Conservation (phyloP, 495 filamentous ascomycete genomes). For the Xylaria palmicola region DNA sequence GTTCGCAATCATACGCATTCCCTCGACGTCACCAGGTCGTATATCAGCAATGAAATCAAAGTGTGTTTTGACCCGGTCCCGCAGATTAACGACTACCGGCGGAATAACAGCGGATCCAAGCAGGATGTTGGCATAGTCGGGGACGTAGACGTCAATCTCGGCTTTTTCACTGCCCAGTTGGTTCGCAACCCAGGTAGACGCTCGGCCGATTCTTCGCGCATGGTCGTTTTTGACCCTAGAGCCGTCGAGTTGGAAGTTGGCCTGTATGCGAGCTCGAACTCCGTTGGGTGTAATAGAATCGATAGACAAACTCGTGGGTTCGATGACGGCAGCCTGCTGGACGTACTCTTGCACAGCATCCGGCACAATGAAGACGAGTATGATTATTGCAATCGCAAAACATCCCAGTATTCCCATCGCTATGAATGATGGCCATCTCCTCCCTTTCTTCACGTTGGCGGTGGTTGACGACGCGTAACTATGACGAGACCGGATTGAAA, state of each 20-base stretch:
- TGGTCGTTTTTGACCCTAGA: constrained; percentile 64
- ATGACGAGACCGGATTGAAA: constrained; percentile 29
- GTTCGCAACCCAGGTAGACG: constrained; percentile 78
- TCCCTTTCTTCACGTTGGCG: constrained; percentile 26
- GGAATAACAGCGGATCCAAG: constrained; percentile 77
- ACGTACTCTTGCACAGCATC: constrained; percentile 80
- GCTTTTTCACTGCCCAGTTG: constrained; percentile 69
- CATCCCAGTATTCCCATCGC: constrained; percentile 43
- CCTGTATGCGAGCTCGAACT: constrained; percentile 73
- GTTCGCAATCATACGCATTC: constrained; percentile 74
- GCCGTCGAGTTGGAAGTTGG: constrained; percentile 76
- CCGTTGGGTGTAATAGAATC: constrained; percentile 77
- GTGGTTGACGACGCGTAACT: constrained; percentile 20
- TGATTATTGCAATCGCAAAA: constrained; percentile 44
- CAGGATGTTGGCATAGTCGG: constrained; percentile 76
- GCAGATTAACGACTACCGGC: constrained; percentile 67
- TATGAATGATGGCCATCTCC: constrained; percentile 47
- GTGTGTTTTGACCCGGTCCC: constrained; percentile 70
- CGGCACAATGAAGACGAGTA: constrained; percentile 76
- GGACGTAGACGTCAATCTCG: constrained; percentile 73
- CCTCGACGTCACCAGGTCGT: constrained; percentile 70
- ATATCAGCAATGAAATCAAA: constrained; percentile 79
- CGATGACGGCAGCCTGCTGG: constrained; percentile 74
- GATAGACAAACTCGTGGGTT: constrained; percentile 77
- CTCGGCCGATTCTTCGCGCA: constrained; percentile 70